Conservation (phyloP, 2,329 filamentous ascomycete species). For the Graphium sp. region DNA sequence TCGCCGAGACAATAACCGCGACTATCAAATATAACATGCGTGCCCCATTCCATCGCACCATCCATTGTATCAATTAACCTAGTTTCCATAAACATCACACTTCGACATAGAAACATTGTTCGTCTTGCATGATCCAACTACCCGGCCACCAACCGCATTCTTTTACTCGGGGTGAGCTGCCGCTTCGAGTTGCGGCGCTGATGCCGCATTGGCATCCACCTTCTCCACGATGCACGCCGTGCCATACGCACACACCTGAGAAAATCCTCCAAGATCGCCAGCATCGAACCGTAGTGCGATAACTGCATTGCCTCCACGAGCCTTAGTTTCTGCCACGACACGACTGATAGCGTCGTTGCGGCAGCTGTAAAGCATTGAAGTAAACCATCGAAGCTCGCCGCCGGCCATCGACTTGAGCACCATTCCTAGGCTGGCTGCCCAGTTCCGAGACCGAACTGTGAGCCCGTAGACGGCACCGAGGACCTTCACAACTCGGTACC, state of each 20-base stretch:
- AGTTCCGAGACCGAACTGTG: slow-evolving; percentile 40
- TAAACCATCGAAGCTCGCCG: slow-evolving; percentile 43
- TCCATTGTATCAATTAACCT: too few relatives aligned
- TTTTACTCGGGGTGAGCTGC: too few relatives aligned
- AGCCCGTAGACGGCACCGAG: slow-evolving; percentile 42
- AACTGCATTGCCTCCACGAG: slow-evolving; percentile 40
- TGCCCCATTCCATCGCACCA: too few relatives aligned
- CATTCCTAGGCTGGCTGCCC: slow-evolving; percentile 36
- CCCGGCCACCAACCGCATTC: too few relatives aligned
- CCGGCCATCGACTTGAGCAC: slow-evolving; percentile 38
- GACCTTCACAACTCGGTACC: slow-evolving; percentile 38
- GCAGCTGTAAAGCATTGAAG: slow-evolving; percentile 32
- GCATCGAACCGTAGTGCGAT: slow-evolving; percentile 42
- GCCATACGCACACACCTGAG: slow-evolving; percentile 43
- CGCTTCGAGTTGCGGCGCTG: slow-evolving; percentile 3
- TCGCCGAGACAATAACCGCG: too few relatives aligned
- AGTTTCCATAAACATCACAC: too few relatives aligned
- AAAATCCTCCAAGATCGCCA: slow-evolving; percentile 33
- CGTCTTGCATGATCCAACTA: too few relatives aligned
- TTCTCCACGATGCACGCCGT: slow-evolving; percentile 41
- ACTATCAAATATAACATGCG: too few relatives aligned
- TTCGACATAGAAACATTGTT: too few relatives aligned
- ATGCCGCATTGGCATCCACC: slow-evolving; percentile 18
- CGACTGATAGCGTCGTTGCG: slow-evolving; percentile 41
- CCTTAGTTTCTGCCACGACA: slow-evolving; percentile 37